Conservation (phyloP, 805 yeast genomes). For the Danielia reshetovae region DNA sequence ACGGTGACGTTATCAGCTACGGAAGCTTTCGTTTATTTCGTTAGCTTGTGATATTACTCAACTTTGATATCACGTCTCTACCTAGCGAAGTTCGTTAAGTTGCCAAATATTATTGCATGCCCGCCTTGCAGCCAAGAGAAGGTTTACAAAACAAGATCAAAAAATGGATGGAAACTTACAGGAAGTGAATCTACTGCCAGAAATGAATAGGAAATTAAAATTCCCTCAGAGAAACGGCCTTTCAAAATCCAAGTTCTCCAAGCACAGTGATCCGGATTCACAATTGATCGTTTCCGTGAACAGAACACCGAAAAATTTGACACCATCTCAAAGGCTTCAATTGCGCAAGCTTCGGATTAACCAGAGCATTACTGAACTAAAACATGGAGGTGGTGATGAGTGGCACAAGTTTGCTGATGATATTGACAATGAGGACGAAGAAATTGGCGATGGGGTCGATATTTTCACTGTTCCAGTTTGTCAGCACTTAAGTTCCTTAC, state of each 20-base stretch:
- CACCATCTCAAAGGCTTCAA: constrained; percentile 29
- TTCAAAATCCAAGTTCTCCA: no score
- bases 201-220: background rate
- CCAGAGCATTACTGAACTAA: constrained; percentile 20
- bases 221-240: background rate
- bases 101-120: no score
- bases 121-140: no score
- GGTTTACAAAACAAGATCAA: no score
- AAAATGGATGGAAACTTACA: constrained; percentile 3
- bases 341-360: constrained; percentile 23
- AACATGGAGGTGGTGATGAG: constrained; percentile 1
- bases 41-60: no score
- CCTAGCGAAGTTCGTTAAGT: no score
- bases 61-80: no score
- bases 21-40: no score
- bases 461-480: constrained; percentile 1
- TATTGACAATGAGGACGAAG: constrained; percentile 1
- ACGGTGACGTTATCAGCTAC: no score
- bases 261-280: constrained; percentile 1
- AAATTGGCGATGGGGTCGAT: background rate
- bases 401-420: background rate
- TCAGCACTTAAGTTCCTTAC: background rate
- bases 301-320: constrained; percentile 23
- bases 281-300: constrained; percentile 20
- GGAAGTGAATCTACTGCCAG: background rate